phyloP scores from a whole-genome alignment of 371 early-diverging fungal species.

The Homolaphlyctis polyrhiza region DNA sequence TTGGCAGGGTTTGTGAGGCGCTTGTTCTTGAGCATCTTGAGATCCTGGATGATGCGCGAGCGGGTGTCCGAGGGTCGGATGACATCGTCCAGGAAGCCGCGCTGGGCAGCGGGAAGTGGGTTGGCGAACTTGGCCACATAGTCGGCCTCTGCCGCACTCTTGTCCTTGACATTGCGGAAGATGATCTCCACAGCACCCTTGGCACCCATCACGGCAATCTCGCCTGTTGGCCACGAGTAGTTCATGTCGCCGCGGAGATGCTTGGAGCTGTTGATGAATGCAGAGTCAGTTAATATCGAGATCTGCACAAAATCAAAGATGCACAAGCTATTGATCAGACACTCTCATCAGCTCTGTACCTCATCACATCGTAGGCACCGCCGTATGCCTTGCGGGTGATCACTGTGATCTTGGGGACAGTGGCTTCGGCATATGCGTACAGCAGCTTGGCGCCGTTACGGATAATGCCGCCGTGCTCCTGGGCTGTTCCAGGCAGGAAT shows the following conservation, averaged over 20 bases:
- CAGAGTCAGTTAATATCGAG: background rate
- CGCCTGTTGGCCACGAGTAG: slow-evolving; percentile 93
- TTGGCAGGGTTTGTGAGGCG: slow-evolving; percentile 72
- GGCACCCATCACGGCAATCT: slow-evolving; percentile 98
- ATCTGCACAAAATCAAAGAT: background rate
- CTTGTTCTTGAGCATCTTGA: slow-evolving; percentile 74
- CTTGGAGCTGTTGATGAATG: slow-evolving; percentile 59
- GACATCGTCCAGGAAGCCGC: slow-evolving; percentile 93
- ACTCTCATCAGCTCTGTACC: too few species aligned
- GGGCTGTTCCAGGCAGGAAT: slow-evolving; percentile 91
- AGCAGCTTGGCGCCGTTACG: slow-evolving; percentile 96
- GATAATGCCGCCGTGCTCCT: slow-evolving; percentile 96
- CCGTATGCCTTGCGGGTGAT: slow-evolving; percentile 97
- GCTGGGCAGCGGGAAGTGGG: slow-evolving; percentile 92
- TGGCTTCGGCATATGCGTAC: slow-evolving; percentile 95
- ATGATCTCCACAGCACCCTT: slow-evolving; percentile 96
- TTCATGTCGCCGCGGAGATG: slow-evolving; percentile 92
- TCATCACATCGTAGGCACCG: slow-evolving; percentile 98
- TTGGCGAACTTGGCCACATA: slow-evolving; percentile 92
- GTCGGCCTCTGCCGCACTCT: slow-evolving; percentile 73
- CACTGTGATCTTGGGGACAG: slow-evolving; percentile 94
- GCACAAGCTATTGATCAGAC: too few species aligned
- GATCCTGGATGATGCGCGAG: slow-evolving; percentile 78
- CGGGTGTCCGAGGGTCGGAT: slow-evolving; percentile 84
- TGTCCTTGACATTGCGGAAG: slow-evolving; percentile 70